A percentile compares a stretch with the other conserved stretches of the same genome.
Evolutionary conservation across 2,329 filamentous ascomycete species (phyloP).

Genomic region (Exophiala calicioides): DNA sequence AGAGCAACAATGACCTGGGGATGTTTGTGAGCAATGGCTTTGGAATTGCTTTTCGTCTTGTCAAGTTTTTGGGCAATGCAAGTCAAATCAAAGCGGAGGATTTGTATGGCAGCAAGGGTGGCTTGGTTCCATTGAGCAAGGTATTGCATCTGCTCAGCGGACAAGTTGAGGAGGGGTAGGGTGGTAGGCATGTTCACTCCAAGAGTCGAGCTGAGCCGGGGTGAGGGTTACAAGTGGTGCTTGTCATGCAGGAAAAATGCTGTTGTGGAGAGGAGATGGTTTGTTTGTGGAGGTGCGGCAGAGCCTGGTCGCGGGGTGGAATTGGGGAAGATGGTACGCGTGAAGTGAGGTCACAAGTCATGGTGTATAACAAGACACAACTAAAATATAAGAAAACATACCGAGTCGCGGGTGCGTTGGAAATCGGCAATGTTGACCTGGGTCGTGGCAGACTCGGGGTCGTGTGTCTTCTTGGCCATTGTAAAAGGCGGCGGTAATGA

Average conservation of each 20-base stretch:
- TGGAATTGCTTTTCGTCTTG: slow-evolving; percentile 14
- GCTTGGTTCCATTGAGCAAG: slow-evolving; percentile 4
- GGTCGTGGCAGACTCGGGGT: slow-evolving; percentile 33
- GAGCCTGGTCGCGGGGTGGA: slow-evolving; percentile 23
- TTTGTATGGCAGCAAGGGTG: slow-evolving; percentile 4
- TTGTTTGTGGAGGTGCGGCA: slow-evolving; percentile 6
- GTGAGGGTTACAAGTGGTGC: slow-evolving; percentile 13
- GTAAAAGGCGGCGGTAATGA: neutral
- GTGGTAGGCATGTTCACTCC: slow-evolving; percentile 13
- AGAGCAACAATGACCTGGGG: slow-evolving; percentile 73
- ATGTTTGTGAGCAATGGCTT: slow-evolving; percentile 40
- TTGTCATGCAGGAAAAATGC: neutral
- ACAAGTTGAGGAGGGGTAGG: neutral
- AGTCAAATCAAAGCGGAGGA: slow-evolving; percentile 12
- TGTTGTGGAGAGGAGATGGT: slow-evolving; percentile 14
- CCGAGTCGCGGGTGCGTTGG: slow-evolving; percentile 75
- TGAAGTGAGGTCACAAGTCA: slow-evolving; percentile 13
- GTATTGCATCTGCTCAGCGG: slow-evolving; percentile 1
- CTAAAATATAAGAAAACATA: slow-evolving; percentile 55
- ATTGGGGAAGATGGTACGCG: slow-evolving; percentile 12
- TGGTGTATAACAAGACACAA: slow-evolving; percentile 11
- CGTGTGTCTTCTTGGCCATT: slow-evolving; percentile 32
- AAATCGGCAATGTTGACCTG: slow-evolving; percentile 69
- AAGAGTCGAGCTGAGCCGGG: too few relatives aligned
- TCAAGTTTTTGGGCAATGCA: slow-evolving; percentile 6